phyloP scores from a whole-genome alignment of 1,139 yeast species.

The Arxiozyma slooffiae region DNA sequence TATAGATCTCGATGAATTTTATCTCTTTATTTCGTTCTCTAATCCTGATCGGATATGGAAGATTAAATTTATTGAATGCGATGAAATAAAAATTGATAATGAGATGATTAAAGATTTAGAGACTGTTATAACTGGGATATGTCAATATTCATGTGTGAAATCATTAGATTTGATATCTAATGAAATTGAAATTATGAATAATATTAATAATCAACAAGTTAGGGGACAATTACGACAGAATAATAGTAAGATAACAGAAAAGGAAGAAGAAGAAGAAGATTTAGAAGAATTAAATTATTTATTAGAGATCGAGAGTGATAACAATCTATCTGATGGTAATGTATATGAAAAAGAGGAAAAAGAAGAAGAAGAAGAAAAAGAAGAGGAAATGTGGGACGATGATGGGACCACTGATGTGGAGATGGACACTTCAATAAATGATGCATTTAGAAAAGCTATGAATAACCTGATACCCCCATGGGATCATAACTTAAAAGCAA shows the following conservation, averaged over 20 bases:
- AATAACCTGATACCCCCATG: constrained; percentile 5
- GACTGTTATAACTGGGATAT: constrained; percentile 17
- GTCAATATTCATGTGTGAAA: constrained; percentile 11
- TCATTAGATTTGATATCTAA: neutral
- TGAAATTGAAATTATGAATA: neutral
- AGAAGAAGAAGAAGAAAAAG: constrained; percentile 4
- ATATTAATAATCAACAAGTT: neutral
- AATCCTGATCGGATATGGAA: constrained; percentile 29
- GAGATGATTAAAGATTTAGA: constrained; percentile 14
- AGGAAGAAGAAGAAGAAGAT: constrained; percentile 5
- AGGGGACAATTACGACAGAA: neutral
- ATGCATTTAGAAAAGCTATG: constrained; percentile 20
- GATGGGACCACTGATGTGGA: constrained; percentile 5
- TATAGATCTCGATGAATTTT: neutral
- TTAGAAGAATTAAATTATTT: constrained; percentile 23
- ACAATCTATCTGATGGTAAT: neutral
- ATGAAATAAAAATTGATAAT: neutral
- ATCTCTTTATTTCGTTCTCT: constrained; percentile 18
- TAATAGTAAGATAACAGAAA: neutral
- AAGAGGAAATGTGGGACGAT: neutral
- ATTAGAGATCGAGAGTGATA: constrained; percentile 11
- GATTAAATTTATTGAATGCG: constrained; percentile 17
- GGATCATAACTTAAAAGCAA: neutral
- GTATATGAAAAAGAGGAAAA: constrained; percentile 4
- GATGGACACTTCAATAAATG: constrained; percentile 11